These are phyloP conservation scores for Posidonia australis DNA, from an alignment of 106 monocot species.

Conservation along the genomic window DNA sequence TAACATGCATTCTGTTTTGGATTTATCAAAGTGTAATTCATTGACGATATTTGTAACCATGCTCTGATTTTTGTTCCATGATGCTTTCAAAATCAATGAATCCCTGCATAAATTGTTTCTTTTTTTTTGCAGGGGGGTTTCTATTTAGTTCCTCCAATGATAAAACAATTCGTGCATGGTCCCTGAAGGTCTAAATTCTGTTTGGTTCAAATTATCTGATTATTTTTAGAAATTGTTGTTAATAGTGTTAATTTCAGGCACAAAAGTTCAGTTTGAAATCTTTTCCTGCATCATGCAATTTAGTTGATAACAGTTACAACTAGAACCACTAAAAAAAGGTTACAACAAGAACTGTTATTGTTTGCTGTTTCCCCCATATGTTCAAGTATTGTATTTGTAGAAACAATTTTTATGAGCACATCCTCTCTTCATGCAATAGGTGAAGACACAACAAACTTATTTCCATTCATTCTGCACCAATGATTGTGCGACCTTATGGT, in stretches of 20 bases:
- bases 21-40: no score
- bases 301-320: no score
- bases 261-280: neutral
- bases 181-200: constrained; percentile 57
- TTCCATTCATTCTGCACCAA: neutral
- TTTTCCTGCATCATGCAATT: neutral
- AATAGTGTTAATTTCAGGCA: neutral
- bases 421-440: neutral
- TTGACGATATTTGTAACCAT: neutral
- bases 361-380: no score
- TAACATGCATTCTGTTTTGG: no score
- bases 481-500: neutral
- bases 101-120: neutral
- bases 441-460: neutral
- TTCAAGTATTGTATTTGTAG: neutral
- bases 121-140: constrained; percentile 61
- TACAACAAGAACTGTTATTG: neutral
- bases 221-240: neutral
- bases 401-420: neutral
- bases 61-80: neutral
- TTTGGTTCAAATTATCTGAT: neutral
- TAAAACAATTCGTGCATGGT: constrained; percentile 88
- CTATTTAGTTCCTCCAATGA: constrained; percentile 86
- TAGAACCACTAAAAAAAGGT: neutral
- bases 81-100: neutral